Base-by-base conservation (phyloP, 148 eudicot species). In the Amaranthus hypochondriacus region DNA sequence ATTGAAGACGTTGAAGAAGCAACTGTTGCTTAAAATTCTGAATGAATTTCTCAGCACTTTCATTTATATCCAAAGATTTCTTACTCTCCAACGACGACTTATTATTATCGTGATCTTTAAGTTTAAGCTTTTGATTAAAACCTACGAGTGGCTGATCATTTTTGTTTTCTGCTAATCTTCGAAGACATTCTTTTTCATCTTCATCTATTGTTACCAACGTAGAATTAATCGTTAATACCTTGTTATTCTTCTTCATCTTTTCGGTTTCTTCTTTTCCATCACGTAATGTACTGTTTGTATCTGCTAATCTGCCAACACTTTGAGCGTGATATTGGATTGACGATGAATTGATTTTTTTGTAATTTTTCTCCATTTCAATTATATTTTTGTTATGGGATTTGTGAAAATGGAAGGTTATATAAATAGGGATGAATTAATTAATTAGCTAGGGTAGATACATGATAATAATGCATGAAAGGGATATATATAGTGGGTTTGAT, bases 21-120 rank as follows among this genome's bases (percentile, higher is more conserved):
- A 92, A 78, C 48, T 92, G 88, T 10, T 88, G 79, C 79, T 84
- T 90, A 73, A 92, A 92, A 39, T 84, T 88, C 68, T 80, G 86
- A 49, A 92, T 92, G 79, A 92, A 92, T 7, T 80, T 89, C 71
- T 90, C 97, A 0, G 97, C 93, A 70, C 96, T 88, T 75, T 81
- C 76, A 63, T 90, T 83, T 55, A 90, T 82, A n/a, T 90, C 96
- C 56, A 80, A 76, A 0, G 73, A 70, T 70, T 81, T 68, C 80
- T 84, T 78, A 15, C 70, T 76, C 81, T 76, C 82, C 28, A 73
- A 5, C 28, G 71, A 73, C 43, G 71, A 73, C 43, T 70, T 72
- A 0, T 68, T 48, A 2, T 28, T 2, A 28, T 28, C 39, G 39
- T 28, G 0, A 28, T 28, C 2, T 28, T 28, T 28, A 28, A 28